Evolutionary conservation across 2,329 filamentous ascomycete species (phyloP).

Genomic region (Sporothrix variecibatus): DNA sequence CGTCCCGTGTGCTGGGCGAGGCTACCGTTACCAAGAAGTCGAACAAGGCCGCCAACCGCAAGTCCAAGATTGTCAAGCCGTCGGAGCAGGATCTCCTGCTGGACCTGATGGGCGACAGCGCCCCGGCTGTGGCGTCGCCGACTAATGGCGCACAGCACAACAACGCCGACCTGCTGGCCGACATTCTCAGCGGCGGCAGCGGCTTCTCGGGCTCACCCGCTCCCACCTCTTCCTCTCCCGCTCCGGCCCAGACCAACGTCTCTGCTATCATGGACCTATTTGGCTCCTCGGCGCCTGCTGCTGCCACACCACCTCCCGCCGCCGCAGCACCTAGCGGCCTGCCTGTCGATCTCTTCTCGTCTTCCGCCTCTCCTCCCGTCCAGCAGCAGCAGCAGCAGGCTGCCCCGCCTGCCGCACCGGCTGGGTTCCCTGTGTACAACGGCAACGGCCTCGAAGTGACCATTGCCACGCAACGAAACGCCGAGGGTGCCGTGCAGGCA

Average conservation of each 20-base stretch:
- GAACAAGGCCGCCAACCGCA: slow-evolving; percentile 68
- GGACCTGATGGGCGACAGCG: slow-evolving; percentile 82
- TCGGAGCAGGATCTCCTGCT: slow-evolving; percentile 89
- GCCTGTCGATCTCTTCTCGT: slow-evolving; percentile 53
- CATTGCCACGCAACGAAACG: slow-evolving; percentile 80
- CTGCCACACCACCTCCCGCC: slow-evolving; percentile 43
- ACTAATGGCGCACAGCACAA: slow-evolving; percentile 66
- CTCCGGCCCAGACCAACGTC: slow-evolving; percentile 58
- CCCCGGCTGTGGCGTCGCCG: slow-evolving; percentile 54
- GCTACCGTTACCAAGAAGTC: slow-evolving; percentile 63
- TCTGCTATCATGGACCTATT: slow-evolving; percentile 92
- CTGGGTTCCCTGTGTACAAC: slow-evolving; percentile 74
- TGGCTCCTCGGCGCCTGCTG: slow-evolving; percentile 40
- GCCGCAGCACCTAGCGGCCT: slow-evolving; percentile 44
- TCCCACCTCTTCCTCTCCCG: slow-evolving; percentile 51
- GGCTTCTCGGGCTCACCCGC: slow-evolving; percentile 43
- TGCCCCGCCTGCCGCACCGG: slow-evolving; percentile 42
- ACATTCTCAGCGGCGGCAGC: slow-evolving; percentile 79
- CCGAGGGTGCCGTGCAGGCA: slow-evolving; percentile 77
- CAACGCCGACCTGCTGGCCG: slow-evolving; percentile 84
- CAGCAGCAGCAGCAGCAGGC: slow-evolving; percentile 32
- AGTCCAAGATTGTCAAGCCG: slow-evolving; percentile 75
- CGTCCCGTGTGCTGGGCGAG: slow-evolving; percentile 85
- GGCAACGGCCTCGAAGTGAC: slow-evolving; percentile 82
- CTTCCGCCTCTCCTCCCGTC: slow-evolving; percentile 48